Base-by-base conservation (phyloP, 1,284 basidiomycete genomes). In the Cutaneotrichosporon arboriforme region DNA sequence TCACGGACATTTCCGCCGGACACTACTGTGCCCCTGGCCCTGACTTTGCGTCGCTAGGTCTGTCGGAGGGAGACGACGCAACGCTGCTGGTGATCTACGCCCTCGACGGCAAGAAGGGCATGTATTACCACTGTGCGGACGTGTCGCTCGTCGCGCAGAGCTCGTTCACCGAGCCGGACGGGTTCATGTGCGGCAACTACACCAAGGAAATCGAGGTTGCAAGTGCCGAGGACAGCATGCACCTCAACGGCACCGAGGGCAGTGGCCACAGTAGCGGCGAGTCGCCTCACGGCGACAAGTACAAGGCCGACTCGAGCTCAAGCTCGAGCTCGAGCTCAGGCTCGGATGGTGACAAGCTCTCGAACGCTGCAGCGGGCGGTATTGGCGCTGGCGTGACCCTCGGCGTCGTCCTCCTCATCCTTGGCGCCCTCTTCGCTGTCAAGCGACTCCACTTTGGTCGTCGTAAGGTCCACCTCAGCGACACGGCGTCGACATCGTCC, bases 121-220 rank as follows among this genome's bases (percentile, higher is more conserved):
- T 33, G 39, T 49, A 59, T 54, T 67, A 64, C 57, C 51, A 58
- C 22, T 69, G 67, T 34, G 65, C 67, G 47, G 67, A 69, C 44
- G 51, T 69, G 42, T 59, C 44, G n/a, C 64, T 63, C 42, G 59
- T 59, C 21, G 64, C 65, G 50, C 52, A 54, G 46, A 17, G 26
- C 17, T 22, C 42, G 12, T 50, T 33, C 18, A 22, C n/a, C 14
- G 21, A 46, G 43, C 46, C 55, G 20, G 36, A 26, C 1, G n/a
- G n/a, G 34, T 48, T 39, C 40, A 46, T 57, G 43, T 58, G 56
- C 38, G 52, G 38, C 41, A 51, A 49, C 46, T 36, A 36, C 22
- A 35, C 33, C 20, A 42, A 35, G 26, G 46, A 49, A 18, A 34
- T 39, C 18, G 13, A 26, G 7, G 37, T 49, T 21, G 40, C 39